These are phyloP conservation scores for Aspergillus melleus DNA, from an alignment of 2,329 filamentous ascomycete genomes.

Conservation along the genomic window DNA sequence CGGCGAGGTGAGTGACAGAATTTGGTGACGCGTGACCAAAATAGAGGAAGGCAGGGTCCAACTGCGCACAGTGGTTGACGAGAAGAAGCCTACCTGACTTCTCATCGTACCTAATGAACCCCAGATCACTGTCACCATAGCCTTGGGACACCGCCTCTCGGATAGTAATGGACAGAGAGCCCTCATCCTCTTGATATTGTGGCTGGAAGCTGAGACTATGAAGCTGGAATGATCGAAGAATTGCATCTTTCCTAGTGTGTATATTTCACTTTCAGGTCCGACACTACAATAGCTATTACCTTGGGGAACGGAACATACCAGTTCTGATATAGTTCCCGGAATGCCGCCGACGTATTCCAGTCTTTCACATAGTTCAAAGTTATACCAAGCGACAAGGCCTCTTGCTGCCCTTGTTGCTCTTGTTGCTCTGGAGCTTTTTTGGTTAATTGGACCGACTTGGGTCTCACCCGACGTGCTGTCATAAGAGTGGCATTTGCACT, in stretches of 20 bases:
- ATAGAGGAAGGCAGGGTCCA: background rate
- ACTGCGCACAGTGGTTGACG: background rate
- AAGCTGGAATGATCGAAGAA: background rate
- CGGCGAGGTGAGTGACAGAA: background rate
- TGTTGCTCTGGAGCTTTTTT: no score
- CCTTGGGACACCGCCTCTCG: background rate
- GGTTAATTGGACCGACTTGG: no score
- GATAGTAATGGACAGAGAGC: no score
- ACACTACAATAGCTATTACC: background rate
- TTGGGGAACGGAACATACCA: background rate
- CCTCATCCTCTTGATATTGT: no score
- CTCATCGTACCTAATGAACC: constrained; percentile 1
- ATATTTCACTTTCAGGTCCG: background rate
- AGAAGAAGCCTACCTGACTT: background rate
- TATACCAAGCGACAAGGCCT: no score
- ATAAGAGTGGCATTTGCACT: no score
- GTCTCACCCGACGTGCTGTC: no score
- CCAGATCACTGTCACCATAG: background rate
- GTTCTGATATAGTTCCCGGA: constrained; percentile 1
- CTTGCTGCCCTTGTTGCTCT: no score
- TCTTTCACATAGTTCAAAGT: background rate
- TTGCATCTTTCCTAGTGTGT: background rate
- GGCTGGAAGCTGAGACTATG: no score
- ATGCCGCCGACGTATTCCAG: background rate
- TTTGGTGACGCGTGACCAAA: background rate